Conservation (phyloP, 345 rosid genomes). For the Dovyalis caffra region DNA sequence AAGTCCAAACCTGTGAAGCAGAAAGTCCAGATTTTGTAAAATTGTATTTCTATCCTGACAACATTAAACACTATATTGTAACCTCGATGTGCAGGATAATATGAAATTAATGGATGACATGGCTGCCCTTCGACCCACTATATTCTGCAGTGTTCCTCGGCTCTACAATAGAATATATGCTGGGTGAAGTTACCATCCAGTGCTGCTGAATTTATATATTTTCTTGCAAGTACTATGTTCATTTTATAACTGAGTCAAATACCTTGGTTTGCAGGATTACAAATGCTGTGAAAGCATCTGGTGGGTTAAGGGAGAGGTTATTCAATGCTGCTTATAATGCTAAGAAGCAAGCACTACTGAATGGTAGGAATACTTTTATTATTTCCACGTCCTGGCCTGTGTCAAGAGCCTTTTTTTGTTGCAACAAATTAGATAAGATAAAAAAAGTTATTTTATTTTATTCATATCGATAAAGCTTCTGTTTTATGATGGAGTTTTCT, state of each 20-base stretch:
- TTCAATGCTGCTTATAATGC: constrained; percentile 95
- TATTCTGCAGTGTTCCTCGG: constrained; percentile 97
- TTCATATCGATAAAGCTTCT: not conserved
- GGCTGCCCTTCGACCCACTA: constrained; percentile 84
- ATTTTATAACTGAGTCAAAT: constrained; percentile 10
- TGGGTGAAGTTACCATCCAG: constrained; percentile 49
- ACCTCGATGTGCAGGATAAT: constrained; percentile 63
- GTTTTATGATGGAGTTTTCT: not conserved
- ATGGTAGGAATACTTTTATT: constrained; percentile 63
- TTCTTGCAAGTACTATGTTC: constrained; percentile 15
- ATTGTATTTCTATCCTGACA: constrained; percentile 8
- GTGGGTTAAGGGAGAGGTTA: constrained; percentile 72
- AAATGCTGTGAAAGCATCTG: constrained; percentile 82
- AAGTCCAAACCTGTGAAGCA: constrained; percentile 5
- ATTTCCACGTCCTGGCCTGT: no score
- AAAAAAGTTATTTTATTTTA: not conserved
- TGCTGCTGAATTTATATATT: constrained; percentile 19
- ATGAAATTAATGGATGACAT: constrained; percentile 88
- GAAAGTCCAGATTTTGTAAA: not conserved
- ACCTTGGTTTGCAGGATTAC: constrained; percentile 56
- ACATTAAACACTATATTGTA: not conserved
- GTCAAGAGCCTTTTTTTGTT: no score
- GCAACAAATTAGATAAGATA: no score
- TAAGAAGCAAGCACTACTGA: constrained; percentile 85
- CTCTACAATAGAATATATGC: constrained; percentile 86